Percentiles rank a stretch among this genome's conserved stretches.
These are phyloP conservation scores for Pythium monospermum DNA, from an alignment of 352 stramenopile species.

Conservation along the genomic window DNA sequence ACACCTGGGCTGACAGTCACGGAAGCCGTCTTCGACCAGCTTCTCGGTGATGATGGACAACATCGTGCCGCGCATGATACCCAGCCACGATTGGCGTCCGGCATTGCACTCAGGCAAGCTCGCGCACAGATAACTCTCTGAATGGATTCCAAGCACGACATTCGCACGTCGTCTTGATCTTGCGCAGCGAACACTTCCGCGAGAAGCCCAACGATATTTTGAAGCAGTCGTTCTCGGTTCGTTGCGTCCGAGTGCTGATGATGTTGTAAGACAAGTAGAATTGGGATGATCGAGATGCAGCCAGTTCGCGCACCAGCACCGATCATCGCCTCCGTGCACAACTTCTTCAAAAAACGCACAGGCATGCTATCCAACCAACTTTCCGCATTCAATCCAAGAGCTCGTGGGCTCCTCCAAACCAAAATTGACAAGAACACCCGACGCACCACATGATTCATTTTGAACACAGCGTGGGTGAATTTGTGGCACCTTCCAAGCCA, in stretches of 20 bases:
- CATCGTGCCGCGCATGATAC: not conserved
- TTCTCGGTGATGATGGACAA: not conserved
- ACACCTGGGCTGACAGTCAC: too few relatives aligned
- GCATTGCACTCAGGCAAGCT: too few relatives aligned
- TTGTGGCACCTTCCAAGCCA: constrained; percentile 10
- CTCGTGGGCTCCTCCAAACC: constrained; percentile 16
- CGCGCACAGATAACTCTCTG: not conserved
- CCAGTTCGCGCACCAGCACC: not conserved
- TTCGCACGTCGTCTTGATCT: not conserved
- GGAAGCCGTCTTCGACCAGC: not conserved
- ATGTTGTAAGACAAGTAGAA: constrained; percentile 13
- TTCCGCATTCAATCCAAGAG: constrained; percentile 7
- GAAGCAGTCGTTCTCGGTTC: constrained; percentile 3
- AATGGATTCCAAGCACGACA: not conserved
- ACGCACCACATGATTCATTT: not conserved
- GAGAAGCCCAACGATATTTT: constrained; percentile 6
- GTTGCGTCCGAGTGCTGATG: constrained; percentile 3
- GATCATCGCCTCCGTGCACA: not conserved
- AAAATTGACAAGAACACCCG: constrained; percentile 4
- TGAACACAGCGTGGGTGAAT: constrained; percentile 6
- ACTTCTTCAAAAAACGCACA: constrained; percentile 3
- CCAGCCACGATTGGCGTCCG: too few relatives aligned
- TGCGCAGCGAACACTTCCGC: not conserved
- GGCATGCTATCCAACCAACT: constrained; percentile 6
- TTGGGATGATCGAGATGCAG: constrained; percentile 5